Base-by-base conservation (phyloP, 768 basidiomycete species). In the Suillus fuscotomentosus region DNA sequence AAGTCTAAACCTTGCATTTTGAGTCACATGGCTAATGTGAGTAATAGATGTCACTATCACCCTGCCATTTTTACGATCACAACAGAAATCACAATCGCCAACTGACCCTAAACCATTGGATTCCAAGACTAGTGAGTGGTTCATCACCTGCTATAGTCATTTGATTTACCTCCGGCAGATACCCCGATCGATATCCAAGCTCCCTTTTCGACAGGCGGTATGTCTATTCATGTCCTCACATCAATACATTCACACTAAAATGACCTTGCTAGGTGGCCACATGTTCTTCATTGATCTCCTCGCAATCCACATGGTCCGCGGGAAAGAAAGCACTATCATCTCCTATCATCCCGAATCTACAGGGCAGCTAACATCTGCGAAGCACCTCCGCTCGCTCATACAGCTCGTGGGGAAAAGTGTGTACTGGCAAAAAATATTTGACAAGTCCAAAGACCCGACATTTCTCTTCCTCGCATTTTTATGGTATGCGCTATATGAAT, bases 401-500 rank as follows among this genome's bases (percentile, higher is more conserved):
- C 24, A 62, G 20, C 36, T 36, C 3, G 50, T 36, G 22, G 62
- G 60, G 48, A 56, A 66, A 36, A 66, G 71, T 43, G 67, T 72
- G 6, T 69, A 69, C 60, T 68, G 68, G 68, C 27, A 50, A 27
- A 61, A 68, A 42, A 66, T 68, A 66, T 66, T 68, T 41, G 17
- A 27, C 17, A 34, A 45, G 50, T 63, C 13, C 66, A 73, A 70
- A 6, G 83, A 84, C 63, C 81, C 83, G 6, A 85, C 83, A 2
- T 83, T 84, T 62, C 72, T 85, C 34, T 72, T 85, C 38, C 66
- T 85, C 14, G 75, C 78, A 41, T 70, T 82, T 20, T 68, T 85
- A 39, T 85, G 84, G 84, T 82, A 83, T 64, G 80, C 81, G 3
- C 69, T 84, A 31, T 13, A 84, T 85, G 79, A 83, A 3, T 85